phyloP scores from a whole-genome alignment of 768 basidiomycete species.

The Boletus subparvulus region DNA sequence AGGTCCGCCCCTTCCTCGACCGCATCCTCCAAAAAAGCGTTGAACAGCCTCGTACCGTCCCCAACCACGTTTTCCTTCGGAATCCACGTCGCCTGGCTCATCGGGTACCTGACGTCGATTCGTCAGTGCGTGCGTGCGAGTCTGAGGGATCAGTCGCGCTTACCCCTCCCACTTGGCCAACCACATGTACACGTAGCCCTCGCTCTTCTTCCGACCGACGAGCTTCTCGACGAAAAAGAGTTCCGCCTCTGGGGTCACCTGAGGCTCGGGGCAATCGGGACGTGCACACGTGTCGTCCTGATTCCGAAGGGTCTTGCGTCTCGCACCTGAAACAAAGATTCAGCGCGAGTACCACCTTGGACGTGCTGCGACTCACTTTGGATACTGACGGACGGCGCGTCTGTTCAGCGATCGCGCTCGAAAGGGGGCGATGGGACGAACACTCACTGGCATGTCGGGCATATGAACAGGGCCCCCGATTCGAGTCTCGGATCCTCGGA shows the following conservation, averaged over 20 bases:
- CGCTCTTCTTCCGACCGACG: conserved; percentile 24
- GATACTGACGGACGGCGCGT: conserved; percentile 2
- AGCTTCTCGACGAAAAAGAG: conserved; percentile 28
- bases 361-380: conserved; percentile 15
- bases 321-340: too few species aligned
- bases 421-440: background rate
- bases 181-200: conserved; percentile 21
- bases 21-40: conserved; percentile 20
- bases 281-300: conserved; percentile 21
- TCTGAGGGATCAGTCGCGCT: background rate
- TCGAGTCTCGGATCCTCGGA: conserved; percentile 39
- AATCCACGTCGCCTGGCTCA: conserved; percentile 31
- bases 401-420: background rate
- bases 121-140: background rate
- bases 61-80: conserved; percentile 29
- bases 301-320: conserved; percentile 9
- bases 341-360: too few species aligned
- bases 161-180: conserved; percentile 37
- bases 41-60: conserved; percentile 14
- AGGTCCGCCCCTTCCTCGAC: conserved; percentile 20
- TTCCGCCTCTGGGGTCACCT: conserved; percentile 2
- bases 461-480: conserved; percentile 34
- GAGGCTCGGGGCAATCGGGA: conserved; percentile 25
- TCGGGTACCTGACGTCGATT: conserved; percentile 20
- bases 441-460: conserved; percentile 43